These are phyloP conservation scores for Celoporthe dispersa DNA, from an alignment of 2,329 filamentous ascomycete genomes.

Conservation along the genomic window DNA sequence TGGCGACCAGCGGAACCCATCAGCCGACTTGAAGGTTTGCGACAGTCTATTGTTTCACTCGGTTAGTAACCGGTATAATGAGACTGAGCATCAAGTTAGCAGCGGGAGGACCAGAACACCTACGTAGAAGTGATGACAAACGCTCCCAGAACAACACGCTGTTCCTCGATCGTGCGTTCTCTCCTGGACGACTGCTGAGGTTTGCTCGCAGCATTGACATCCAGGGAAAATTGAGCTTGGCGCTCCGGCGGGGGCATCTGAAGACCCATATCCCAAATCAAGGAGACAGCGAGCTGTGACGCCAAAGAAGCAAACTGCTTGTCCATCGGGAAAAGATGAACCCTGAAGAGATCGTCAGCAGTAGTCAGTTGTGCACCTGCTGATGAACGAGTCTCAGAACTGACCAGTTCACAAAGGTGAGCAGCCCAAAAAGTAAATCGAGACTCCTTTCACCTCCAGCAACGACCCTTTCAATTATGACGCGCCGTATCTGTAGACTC, in stretches of 20 bases:
- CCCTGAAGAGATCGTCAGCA: conserved; percentile 33
- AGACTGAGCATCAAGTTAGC: not conserved
- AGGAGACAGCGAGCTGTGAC: conserved; percentile 44
- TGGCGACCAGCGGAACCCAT: conserved; percentile 34
- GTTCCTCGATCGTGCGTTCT: conserved; percentile 32
- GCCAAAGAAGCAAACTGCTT: conserved; percentile 48
- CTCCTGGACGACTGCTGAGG: not conserved
- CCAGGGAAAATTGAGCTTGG: not conserved
- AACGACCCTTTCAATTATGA: conserved; percentile 48
- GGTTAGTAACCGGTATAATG: not conserved
- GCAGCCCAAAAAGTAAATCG: conserved; percentile 53
- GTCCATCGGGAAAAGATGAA: conserved; percentile 27
- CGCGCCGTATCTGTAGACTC: conserved; percentile 45
- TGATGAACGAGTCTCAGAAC: conserved; percentile 33
- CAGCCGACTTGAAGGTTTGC: conserved; percentile 31
- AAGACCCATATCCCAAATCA: conserved; percentile 50
- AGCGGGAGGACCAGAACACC: conserved; percentile 23
- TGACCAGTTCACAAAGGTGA: conserved; percentile 46
- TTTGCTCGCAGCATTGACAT: not conserved
- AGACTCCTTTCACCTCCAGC: conserved; percentile 50
- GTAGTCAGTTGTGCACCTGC: not conserved
- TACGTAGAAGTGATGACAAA: conserved; percentile 42
- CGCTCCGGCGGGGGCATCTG: conserved; percentile 39
- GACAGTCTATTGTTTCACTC: conserved; percentile 26
- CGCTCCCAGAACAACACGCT: conserved; percentile 31